A percentile compares a stretch with the other conserved stretches of the same genome.
Evolutionary conservation across 1,284 basidiomycete species (phyloP).

Genomic region (Anthracocystis setariae): DNA sequence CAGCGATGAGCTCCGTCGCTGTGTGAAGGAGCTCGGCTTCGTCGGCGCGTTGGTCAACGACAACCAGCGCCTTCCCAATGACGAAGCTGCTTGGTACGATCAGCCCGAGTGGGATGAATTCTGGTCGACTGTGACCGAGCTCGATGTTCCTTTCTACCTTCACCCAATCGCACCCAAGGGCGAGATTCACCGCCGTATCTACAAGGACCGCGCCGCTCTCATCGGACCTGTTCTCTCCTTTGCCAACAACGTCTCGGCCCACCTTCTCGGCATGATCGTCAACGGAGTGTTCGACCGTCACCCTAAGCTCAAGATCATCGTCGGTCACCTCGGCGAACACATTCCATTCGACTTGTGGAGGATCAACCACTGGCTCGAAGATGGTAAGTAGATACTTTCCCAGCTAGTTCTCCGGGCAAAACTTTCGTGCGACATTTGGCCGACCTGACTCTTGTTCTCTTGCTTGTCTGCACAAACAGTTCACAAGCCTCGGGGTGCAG

Average conservation of each 20-base stretch:
- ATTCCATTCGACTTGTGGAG: constrained; percentile 67
- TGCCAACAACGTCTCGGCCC: constrained; percentile 66
- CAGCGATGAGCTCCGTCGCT: constrained; percentile 60
- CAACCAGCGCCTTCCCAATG: constrained; percentile 46
- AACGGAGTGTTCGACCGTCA: constrained; percentile 68
- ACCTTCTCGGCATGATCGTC: constrained; percentile 66
- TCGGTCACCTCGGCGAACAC: constrained; percentile 68
- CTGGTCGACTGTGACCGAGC: constrained; percentile 65
- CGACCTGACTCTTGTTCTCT: background rate
- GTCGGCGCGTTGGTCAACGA: constrained; percentile 49
- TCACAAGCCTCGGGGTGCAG: constrained; percentile 56
- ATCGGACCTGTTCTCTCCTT: constrained; percentile 66
- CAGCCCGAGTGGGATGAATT: constrained; percentile 54
- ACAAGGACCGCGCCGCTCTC: constrained; percentile 64
- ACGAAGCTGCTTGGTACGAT: constrained; percentile 48
- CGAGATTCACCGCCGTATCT: constrained; percentile 61
- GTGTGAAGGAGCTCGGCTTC: constrained; percentile 60
- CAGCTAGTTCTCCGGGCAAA: background rate
- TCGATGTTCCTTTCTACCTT: constrained; percentile 67
- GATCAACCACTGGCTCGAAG: constrained; percentile 67
- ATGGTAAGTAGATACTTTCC: constrained; percentile 31
- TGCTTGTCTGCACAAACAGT: constrained; percentile 13
- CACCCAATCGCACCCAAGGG: constrained; percentile 67
- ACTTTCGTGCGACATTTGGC: background rate
- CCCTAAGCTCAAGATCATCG: constrained; percentile 68